Evolutionary conservation across 2,329 filamentous ascomycete genomes (phyloP), one percentile per base, ranked within the genome.

Genomic region (Achaetomium macrosporum): DNA sequence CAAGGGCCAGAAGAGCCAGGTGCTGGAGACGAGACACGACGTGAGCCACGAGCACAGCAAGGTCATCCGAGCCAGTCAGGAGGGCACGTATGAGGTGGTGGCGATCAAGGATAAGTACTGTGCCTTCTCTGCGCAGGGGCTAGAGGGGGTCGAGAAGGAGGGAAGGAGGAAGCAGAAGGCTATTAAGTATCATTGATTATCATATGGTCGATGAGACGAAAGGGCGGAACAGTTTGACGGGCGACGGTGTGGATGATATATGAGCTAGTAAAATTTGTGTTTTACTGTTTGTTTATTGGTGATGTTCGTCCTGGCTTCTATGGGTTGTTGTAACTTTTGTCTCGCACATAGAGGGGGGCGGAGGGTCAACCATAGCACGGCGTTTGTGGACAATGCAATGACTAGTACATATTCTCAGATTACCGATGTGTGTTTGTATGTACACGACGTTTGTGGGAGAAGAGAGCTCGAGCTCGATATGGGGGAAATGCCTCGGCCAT

Each of bases 81-180:
- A 97, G 76, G 93, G 93, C 46, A 96, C 90, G 60, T 99, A 99
- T 66, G 93, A 99, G 73, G 92, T 99, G 16, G 88, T 97, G 30
- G 86, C 89, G 11, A 96, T 99, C 71, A 95, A 95, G 76, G 93
- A 99, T 71, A 83, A 83, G 64, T 95, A 82, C 73, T 99, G 93
- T 68, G 85, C 89, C 25, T 96, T 95, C 69, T 88, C 88, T 42
- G 92, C 84, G 56, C 79, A 85, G 45, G 50, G 37, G 29, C 50
- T 42, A 13, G 54, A 47, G 8, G 54, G 43, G 3, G 54, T 51
- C 8, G 42, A 52, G 36, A 51, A 48, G 40, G 52, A 48, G 47
- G 48, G 39, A 10, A 42, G 49, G 5, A 61, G 59, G 52, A 46
- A 39, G 40, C 54, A 59, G 55, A 62, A 61, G 51, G 35, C 54